phyloP scores from a whole-genome alignment of 805 yeast genomes.

The Isabelozyma heimii region DNA sequence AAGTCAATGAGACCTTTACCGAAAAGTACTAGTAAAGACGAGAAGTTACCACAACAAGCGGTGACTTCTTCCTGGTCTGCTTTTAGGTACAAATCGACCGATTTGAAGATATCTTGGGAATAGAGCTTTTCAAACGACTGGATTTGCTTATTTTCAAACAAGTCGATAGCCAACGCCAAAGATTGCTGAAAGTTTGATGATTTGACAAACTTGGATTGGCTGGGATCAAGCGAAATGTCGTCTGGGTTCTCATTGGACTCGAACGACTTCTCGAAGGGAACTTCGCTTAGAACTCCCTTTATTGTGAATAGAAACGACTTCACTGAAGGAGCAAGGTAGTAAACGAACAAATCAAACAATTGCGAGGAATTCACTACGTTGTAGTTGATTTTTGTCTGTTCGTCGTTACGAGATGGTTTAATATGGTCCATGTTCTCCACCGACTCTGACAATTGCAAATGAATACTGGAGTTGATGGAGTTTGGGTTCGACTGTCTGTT shows the following conservation, averaged over 20 bases:
- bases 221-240: neutral
- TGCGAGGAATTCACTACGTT: constrained; percentile 34
- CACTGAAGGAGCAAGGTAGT: constrained; percentile 69
- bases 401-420: constrained; percentile 15
- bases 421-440: constrained; percentile 27
- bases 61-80: constrained; percentile 78
- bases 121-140: constrained; percentile 59
- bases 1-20: constrained; percentile 55
- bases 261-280: constrained; percentile 48
- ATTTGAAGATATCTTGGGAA: constrained; percentile 48
- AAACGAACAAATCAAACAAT: constrained; percentile 64
- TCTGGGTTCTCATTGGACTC: constrained; percentile 4
- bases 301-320: constrained; percentile 64
- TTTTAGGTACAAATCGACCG: constrained; percentile 32
- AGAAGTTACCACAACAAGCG: constrained; percentile 80
- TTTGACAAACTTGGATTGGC: constrained; percentile 30
- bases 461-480: constrained; percentile 15
- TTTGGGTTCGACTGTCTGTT: constrained; percentile 10
- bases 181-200: constrained; percentile 46
- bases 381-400: constrained; percentile 19
- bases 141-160: constrained; percentile 56
- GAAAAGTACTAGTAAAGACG: constrained; percentile 60
- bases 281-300: constrained; percentile 54
- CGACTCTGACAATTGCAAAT: constrained; percentile 23
- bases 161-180: constrained; percentile 47